Base-by-base conservation (phyloP, 495 filamentous ascomycete species). In the Xylaria sp. region DNA sequence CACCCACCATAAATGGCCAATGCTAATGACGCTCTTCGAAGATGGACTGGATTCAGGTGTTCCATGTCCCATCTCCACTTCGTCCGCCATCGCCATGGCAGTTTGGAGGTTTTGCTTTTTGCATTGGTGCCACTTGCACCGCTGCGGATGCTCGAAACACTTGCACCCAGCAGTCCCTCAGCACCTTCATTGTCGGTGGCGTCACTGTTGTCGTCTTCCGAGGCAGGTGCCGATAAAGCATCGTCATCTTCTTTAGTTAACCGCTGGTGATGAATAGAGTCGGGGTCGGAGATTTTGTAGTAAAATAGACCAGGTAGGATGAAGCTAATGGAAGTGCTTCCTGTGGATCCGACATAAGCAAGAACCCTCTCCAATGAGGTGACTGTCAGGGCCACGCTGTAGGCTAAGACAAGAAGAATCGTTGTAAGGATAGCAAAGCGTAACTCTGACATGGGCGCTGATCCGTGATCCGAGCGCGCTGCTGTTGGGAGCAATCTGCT, bases 281-380 rank as follows among this genome's bases (percentile, higher is more conserved):
- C 90, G 0, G 97, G 97, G 15, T 90, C 88, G 0, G 91, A 93
- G 67, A 99, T 98, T 82, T 98, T 98, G 85, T 98, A 98, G 84
- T 98, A 99, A 80, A 99, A 98, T 17, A 98, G 78, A 0, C 96
- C 96, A 0, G 96, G 97, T 0, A 99, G 85, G 72, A 99, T 98
- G 79, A 99, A 99, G 72, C 93, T 96, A 74, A 99, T 98, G 73
- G 91, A 91, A 0, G 96, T 99, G 68, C 91, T 94, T 31, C 96
- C 96, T 0, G 96, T 99, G 75, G 91, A 94, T 9, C 97, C 96
- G 26, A 99, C 96, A 73, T 98, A 99, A 0, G 96, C 95, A 11
- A 99, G 86, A 0, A 98, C 94, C 48, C 92, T 90, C 75, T 97
- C 93, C 3, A 99, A 86, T 2, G 92, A 96, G 5, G 90, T 93